Evolutionary conservation across 1,284 basidiomycete genomes (phyloP).

Genomic region (Melampsora americana): DNA sequence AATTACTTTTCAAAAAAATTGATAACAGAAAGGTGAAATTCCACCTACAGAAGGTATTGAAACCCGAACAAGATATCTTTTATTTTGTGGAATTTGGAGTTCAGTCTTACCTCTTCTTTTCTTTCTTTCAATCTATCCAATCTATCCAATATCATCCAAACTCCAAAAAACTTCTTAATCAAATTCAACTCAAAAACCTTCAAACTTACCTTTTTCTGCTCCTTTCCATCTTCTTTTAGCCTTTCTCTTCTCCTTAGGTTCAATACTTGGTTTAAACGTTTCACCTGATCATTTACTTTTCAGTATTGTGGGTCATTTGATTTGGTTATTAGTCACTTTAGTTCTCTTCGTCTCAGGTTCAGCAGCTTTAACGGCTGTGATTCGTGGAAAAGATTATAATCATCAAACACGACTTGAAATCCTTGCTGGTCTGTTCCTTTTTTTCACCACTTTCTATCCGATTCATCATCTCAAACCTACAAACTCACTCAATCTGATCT

Average conservation of each 20-base stretch:
- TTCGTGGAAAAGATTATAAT: slow-evolving; percentile 6
- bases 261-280: background rate
- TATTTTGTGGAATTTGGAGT: slow-evolving; percentile 43
- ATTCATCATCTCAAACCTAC: background rate
- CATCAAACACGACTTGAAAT: slow-evolving; percentile 35
- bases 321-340: slow-evolving; percentile 27
- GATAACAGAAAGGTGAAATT: slow-evolving; percentile 7
- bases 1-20: no score
- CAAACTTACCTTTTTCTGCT: background rate
- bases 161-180: no score
- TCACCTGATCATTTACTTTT: slow-evolving; percentile 25
- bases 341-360: slow-evolving; percentile 33
- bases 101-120: no score
- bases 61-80: slow-evolving; percentile 13
- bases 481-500: background rate
- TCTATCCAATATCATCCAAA: no score
- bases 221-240: slow-evolving; percentile 3
- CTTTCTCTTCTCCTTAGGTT: slow-evolving; percentile 10
- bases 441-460: background rate
- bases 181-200: no score
- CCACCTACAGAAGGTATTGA: background rate
- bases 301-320: slow-evolving; percentile 20
- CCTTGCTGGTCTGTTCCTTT: slow-evolving; percentile 18
- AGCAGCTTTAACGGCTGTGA: slow-evolving; percentile 26
- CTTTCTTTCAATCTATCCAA: background rate